Percentiles rank a stretch among this genome's conserved stretches.
These are phyloP conservation scores for Thelonectria olida DNA, from an alignment of 2,329 filamentous ascomycete genomes.

Conservation along the genomic window DNA sequence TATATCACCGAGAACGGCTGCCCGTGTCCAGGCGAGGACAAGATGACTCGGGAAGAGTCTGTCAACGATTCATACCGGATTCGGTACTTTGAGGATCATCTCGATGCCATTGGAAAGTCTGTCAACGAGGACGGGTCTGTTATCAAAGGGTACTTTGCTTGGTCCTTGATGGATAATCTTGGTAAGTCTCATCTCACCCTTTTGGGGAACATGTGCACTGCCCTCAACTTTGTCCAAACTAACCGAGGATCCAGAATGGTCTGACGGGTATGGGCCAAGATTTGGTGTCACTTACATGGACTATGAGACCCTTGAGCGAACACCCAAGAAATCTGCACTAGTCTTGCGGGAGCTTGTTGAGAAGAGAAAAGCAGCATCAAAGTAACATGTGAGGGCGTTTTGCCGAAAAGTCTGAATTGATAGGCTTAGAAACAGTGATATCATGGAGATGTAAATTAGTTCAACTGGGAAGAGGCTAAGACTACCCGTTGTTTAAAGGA, in stretches of 20 bases:
- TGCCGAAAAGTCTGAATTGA: not conserved
- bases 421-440: no score
- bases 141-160: slow-evolving; percentile 26
- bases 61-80: slow-evolving; percentile 49
- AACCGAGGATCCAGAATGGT: slow-evolving; percentile 20
- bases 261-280: slow-evolving; percentile 23
- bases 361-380: not conserved
- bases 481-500: no score
- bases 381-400: not conserved
- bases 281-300: slow-evolving; percentile 28
- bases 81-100: slow-evolving; percentile 49
- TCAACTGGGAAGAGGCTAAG: no score
- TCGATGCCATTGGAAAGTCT: slow-evolving; percentile 45
- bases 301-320: slow-evolving; percentile 26
- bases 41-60: slow-evolving; percentile 40
- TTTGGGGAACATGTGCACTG: no score
- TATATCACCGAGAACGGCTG: slow-evolving; percentile 29
- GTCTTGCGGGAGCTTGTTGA: not conserved
- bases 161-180: slow-evolving; percentile 32
- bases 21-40: slow-evolving; percentile 26
- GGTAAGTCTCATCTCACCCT: not conserved
- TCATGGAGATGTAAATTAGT: no score
- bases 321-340: slow-evolving; percentile 28
- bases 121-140: slow-evolving; percentile 21
- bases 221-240: not conserved